A percentile compares a stretch with the other conserved stretches of the same genome.
Conservation (phyloP, 2,329 filamentous ascomycete species). For the Plenodomus biglobosus region DNA sequence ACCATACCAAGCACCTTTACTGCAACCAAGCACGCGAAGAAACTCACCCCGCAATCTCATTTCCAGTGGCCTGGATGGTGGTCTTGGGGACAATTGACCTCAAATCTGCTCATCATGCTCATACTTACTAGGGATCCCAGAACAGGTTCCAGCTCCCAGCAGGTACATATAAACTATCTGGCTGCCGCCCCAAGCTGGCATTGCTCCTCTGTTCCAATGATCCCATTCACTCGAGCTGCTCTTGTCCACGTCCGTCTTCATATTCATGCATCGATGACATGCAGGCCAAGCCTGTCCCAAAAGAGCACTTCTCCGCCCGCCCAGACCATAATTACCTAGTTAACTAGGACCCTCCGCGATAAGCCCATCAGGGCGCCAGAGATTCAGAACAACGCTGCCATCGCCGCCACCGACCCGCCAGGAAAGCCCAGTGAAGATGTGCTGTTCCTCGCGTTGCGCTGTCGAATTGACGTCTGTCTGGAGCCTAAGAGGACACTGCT, state of each 20-base stretch:
- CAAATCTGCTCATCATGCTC: slow-evolving; percentile 20
- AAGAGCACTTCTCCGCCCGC: not conserved
- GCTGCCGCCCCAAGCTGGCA: not conserved
- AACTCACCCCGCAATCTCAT: not conserved
- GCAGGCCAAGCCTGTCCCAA: not conserved
- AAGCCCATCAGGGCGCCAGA: not conserved
- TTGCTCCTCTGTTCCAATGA: not conserved
- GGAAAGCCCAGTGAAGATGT: not conserved
- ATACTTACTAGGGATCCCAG: not conserved
- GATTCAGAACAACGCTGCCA: not conserved
- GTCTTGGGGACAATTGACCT: slow-evolving; percentile 13
- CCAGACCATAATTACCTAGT: too few species aligned
- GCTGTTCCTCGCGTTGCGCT: not conserved
- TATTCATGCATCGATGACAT: not conserved
- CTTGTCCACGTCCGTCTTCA: not conserved
- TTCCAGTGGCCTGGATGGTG: slow-evolving; percentile 1
- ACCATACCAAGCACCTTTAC: not conserved
- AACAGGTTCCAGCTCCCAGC: too few species aligned
- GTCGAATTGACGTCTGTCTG: not conserved
- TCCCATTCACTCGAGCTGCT: not conserved
- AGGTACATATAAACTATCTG: too few species aligned
- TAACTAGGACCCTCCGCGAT: not conserved
- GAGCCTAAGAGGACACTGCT: not conserved
- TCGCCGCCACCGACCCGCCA: not conserved
- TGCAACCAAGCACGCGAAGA: not conserved